A percentile compares a stretch with the other conserved stretches of the same genome.
These are phyloP conservation scores for Penicillium nordicum DNA, from an alignment of 2,329 filamentous ascomycete species.

Conservation along the genomic window DNA sequence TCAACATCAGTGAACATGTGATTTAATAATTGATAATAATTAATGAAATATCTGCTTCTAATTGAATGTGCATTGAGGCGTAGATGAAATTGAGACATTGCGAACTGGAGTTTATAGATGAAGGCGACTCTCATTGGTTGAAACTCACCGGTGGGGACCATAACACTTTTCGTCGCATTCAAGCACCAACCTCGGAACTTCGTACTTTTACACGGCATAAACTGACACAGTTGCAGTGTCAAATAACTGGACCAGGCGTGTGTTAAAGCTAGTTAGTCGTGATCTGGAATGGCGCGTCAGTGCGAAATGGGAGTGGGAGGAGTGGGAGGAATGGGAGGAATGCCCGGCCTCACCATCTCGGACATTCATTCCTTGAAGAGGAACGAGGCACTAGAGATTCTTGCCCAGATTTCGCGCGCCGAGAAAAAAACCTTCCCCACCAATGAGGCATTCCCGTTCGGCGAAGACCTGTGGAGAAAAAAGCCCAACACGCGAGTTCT, in stretches of 20 bases:
- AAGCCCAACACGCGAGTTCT: constrained; percentile 50
- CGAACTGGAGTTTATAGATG: background rate
- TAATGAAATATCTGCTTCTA: background rate
- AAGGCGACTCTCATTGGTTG: background rate
- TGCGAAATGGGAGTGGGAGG: constrained; percentile 8
- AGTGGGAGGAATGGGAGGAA: constrained; percentile 7
- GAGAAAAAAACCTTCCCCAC: constrained; percentile 52
- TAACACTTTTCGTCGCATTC: background rate
- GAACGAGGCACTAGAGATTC: constrained; percentile 35
- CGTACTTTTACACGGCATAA: background rate
- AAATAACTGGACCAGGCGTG: background rate
- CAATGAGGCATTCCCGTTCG: constrained; percentile 51
- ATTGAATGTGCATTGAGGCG: background rate
- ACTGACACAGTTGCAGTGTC: background rate
- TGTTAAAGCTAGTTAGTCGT: background rate
- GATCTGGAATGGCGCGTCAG: constrained; percentile 24
- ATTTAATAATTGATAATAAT: too few relatives aligned
- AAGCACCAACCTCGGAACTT: background rate
- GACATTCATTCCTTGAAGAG: constrained; percentile 39
- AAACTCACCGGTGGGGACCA: background rate
- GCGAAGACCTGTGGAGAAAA: constrained; percentile 44
- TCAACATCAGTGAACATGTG: too few relatives aligned
- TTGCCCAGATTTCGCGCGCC: constrained; percentile 37
- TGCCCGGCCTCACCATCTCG: constrained; percentile 24
- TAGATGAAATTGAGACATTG: background rate